Percentiles rank a stretch among this genome's conserved stretches.
Evolutionary conservation across 306 rosid genomes (phyloP).

Genomic region (Pterocarpus santalinus): DNA sequence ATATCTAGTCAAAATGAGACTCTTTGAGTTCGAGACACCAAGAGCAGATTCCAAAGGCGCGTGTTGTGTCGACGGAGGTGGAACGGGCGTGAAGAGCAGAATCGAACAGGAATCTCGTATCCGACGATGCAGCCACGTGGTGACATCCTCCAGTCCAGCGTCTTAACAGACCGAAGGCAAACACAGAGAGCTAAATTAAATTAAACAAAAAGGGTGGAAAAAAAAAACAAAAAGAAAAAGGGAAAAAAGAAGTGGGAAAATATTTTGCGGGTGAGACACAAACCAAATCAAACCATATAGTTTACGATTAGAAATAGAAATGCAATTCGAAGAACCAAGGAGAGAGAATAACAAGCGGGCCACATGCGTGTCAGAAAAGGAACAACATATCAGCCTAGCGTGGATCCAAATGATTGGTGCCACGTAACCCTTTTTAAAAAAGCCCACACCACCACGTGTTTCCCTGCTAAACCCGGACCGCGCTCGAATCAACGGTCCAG

Average conservation of each 20-base stretch:
- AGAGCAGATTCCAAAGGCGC: constrained; percentile 20
- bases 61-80: constrained; percentile 6
- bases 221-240: not conserved
- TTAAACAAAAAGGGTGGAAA: not conserved
- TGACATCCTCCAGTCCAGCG: constrained; percentile 44
- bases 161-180: constrained; percentile 18
- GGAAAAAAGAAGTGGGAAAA: not conserved
- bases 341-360: constrained; percentile 37
- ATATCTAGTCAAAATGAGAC: not conserved
- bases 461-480: too few relatives aligned
- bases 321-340: not conserved
- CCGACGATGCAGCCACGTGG: constrained; percentile 73
- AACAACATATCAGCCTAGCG: constrained; percentile 49
- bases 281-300: not conserved
- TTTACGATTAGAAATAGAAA: not conserved
- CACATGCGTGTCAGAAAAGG: constrained; percentile 83
- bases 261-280: constrained; percentile 18
- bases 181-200: not conserved
- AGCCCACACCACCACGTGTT: constrained; percentile 58
- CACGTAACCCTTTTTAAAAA: constrained; percentile 51
- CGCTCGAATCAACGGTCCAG: constrained; percentile 41
- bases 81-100: constrained; percentile 2
- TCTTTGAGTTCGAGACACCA: not conserved
- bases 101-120: constrained; percentile 40
- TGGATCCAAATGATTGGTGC: constrained; percentile 54